phyloP scores from a whole-genome alignment of 2,329 filamentous ascomycete species.

The Hirsutella thompsonii region DNA sequence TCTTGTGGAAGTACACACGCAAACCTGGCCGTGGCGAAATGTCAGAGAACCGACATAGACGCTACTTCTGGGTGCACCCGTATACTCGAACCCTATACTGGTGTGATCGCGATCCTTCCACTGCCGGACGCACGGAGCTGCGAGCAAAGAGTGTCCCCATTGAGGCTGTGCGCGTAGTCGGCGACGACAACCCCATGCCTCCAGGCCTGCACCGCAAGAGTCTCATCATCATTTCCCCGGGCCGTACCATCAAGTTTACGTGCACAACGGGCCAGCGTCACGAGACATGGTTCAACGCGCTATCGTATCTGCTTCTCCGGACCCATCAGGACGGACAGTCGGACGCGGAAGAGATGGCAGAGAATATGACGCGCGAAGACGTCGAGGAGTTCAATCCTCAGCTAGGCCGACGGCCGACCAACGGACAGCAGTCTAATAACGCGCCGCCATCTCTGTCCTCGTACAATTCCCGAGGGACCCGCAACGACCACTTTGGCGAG shows the following conservation, averaged over 20 bases:
- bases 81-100: conserved; percentile 96
- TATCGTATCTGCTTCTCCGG: conserved; percentile 82
- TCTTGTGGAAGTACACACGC: conserved; percentile 97
- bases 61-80: conserved; percentile 98
- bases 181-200: conserved; percentile 89
- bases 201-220: conserved; percentile 92
- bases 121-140: conserved; percentile 63
- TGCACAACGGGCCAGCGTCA: conserved; percentile 87
- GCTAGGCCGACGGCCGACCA: conserved; percentile 21
- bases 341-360: conserved; percentile 45
- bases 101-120: conserved; percentile 80
- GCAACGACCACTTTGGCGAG: conserved; percentile 48
- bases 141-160: conserved; percentile 83
- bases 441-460: conserved; percentile 60
- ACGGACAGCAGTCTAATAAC: conserved; percentile 30
- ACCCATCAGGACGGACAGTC: conserved; percentile 52
- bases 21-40: conserved; percentile 82
- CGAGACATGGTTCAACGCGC: conserved; percentile 96
- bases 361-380: conserved; percentile 47
- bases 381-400: conserved; percentile 73
- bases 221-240: conserved; percentile 78
- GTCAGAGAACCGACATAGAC: conserved; percentile 78
- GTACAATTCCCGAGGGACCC: conserved; percentile 62
- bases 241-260: conserved; percentile 84
- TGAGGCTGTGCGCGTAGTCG: conserved; percentile 81